Base-by-base conservation (phyloP, 208 protist genomes). In the Crithidia expoeki region DNA sequence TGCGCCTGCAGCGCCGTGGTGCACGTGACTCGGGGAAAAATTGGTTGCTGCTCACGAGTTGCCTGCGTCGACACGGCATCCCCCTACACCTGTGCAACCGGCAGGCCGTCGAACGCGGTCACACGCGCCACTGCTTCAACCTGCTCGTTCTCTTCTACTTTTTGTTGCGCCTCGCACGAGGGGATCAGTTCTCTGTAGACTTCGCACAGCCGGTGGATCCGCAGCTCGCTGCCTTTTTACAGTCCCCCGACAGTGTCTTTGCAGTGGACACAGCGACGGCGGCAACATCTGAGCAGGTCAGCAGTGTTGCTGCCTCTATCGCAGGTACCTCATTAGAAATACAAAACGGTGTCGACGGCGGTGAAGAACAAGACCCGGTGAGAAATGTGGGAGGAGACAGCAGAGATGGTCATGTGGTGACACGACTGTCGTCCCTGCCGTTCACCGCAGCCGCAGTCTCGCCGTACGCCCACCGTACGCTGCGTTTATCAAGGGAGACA, bases 61-160 rank as follows among this genome's bases (percentile, higher is more conserved):
- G 79, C 47, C 61, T 90, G 49, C 46, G 74, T 9, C 69, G 57
- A 25, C 65, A 84, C 32, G 57, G 68, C 32, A 52, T 94, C 14
- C 89, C 89, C 4, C 30, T 74, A 30, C 68, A 74, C 56, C 52
- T 92, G 47, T 83, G 76, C 52, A 74, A 83, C 27, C 67, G 66
- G 21, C 59, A 80, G 30, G 78, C 78, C 16, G 58, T 94, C 11
- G 66, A 79, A 11, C 74, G 74, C 30, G 86, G 80, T 14, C 64
- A 82, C 56, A 79, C 79, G 19, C 71, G 80, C 1, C 68, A 81
- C 59, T 92, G 85, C 74, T 92, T 86, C 66, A 90, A 92, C 72
- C 64, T 82, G 23, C 63, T 94, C 27, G 84, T 92, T 14, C 67
- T 90, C 34, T 90, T 88, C 49, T 94, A 90, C 63, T 94, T 94